These are phyloP conservation scores for Rutstroemia sp. DNA, from an alignment of 2,329 filamentous ascomycete genomes.

Conservation along the genomic window DNA sequence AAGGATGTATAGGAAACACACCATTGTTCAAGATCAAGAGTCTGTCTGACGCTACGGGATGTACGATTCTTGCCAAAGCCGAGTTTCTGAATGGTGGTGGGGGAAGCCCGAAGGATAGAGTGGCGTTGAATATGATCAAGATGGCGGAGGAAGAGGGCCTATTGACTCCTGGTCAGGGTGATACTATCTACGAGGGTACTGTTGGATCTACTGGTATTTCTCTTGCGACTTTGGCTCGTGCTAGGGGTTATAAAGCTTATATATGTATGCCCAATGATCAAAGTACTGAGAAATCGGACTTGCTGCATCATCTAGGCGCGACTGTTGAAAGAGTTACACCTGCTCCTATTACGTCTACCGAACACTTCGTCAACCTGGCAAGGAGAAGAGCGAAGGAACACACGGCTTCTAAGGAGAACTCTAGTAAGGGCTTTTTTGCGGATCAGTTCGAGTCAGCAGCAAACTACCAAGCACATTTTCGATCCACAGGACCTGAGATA, in stretches of 20 bases:
- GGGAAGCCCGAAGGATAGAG: constrained; percentile 88
- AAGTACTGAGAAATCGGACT: constrained; percentile 77
- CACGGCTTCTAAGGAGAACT: constrained; percentile 46
- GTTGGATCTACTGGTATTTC: constrained; percentile 96
- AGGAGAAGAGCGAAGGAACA: constrained; percentile 70
- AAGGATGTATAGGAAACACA: constrained; percentile 89
- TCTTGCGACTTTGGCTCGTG: constrained; percentile 78
- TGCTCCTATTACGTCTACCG: constrained; percentile 85
- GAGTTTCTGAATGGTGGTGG: constrained; percentile 96
- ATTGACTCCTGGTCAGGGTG: constrained; percentile 70
- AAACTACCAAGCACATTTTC: constrained; percentile 80
- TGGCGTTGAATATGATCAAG: constrained; percentile 83
- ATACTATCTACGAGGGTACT: constrained; percentile 96
- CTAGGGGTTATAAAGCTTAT: constrained; percentile 82
- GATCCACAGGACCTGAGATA: constrained; percentile 84
- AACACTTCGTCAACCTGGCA: constrained; percentile 92
- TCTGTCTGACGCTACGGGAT: constrained; percentile 78
- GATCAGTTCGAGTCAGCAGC: constrained; percentile 92
- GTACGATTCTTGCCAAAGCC: constrained; percentile 85
- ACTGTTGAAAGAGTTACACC: constrained; percentile 86
- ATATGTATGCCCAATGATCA: constrained; percentile 98
- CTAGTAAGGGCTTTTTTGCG: constrained; percentile 81
- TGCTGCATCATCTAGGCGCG: constrained; percentile 84
- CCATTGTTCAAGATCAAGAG: constrained; percentile 81
- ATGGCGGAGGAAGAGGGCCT: constrained; percentile 72